Conservation (phyloP, 1,139 yeast species). For the Arxiozyma heterogenica region DNA sequence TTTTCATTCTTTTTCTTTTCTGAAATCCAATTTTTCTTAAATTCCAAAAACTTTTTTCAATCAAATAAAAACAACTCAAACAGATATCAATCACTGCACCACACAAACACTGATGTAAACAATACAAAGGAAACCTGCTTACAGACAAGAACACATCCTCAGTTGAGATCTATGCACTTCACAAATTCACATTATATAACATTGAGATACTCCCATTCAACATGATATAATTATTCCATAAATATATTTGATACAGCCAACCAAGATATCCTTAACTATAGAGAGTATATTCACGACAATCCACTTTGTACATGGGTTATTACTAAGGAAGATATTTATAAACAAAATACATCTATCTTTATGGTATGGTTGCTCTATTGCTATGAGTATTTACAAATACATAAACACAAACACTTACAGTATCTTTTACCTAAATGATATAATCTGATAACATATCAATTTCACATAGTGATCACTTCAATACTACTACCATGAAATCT, state of each 20-base stretch:
- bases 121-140: no score
- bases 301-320: background rate
- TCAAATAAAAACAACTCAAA: background rate
- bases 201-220: background rate
- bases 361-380: background rate
- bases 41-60: background rate
- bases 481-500: background rate
- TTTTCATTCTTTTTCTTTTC: background rate
- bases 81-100: no score
- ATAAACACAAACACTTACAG: background rate
- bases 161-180: background rate
- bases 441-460: background rate
- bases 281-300: background rate
- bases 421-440: background rate
- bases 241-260: background rate
- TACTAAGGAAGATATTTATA: background rate
- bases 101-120: background rate
- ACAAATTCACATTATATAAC: background rate
- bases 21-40: no score
- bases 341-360: no score
- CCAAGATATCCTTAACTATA: background rate
- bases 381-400: background rate
- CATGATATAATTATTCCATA: background rate
- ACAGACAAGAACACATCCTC: no score
- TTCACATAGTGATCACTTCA: background rate